phyloP scores from a whole-genome alignment of 208 protist genomes.

The Tritrichomonas musculus region DNA sequence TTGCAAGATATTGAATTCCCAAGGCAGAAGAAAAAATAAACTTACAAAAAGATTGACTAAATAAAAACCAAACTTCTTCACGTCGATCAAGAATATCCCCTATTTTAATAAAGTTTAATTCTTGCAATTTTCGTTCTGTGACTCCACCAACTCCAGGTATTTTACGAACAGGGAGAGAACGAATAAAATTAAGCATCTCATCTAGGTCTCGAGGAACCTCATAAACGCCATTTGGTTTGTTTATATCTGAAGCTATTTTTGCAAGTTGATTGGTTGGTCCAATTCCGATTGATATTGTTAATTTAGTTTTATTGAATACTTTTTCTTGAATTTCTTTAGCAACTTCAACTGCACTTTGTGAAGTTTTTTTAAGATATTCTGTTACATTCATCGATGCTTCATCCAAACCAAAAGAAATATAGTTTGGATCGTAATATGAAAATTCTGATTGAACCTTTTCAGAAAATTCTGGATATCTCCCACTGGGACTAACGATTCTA shows the following conservation, averaged over 20 bases:
- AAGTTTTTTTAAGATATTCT: neutral
- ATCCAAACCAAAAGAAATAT: slow-evolving; percentile 21
- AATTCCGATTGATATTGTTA: slow-evolving; percentile 7
- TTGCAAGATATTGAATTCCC: neutral
- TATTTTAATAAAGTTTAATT: neutral
- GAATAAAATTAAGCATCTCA: neutral
- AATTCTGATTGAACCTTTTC: neutral
- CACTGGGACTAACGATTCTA: neutral
- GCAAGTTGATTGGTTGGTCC: neutral
- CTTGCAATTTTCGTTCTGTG: neutral
- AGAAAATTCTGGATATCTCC: neutral
- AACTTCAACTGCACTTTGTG: neutral
- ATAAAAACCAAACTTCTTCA: neutral
- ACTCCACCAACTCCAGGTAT: slow-evolving; percentile 27
- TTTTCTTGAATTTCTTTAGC: neutral
- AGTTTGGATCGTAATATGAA: neutral
- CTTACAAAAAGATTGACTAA: neutral
- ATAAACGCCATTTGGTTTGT: slow-evolving; percentile 29
- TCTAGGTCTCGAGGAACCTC: neutral
- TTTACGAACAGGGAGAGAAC: neutral
- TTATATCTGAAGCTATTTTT: slow-evolving; percentile 11
- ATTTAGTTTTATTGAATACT: slow-evolving; percentile 11
- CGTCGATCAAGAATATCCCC: neutral
- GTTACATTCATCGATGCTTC: neutral
- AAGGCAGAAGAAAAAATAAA: neutral